Conservation (phyloP, 75 land plant species). For the Cryptomeria japonica region DNA sequence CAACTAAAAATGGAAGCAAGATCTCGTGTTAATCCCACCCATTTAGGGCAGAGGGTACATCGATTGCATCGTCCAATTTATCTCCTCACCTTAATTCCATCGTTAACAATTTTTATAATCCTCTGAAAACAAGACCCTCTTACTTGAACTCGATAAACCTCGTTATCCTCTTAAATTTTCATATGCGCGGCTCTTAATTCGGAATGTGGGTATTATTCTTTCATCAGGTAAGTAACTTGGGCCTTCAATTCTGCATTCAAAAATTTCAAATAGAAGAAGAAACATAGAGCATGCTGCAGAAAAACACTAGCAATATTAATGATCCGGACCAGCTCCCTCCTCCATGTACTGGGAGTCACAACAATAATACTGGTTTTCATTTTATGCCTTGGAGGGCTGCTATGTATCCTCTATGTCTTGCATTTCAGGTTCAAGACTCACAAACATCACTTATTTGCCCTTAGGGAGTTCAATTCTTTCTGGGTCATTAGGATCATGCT, state of each 20-base stretch:
- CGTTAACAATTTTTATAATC: neutral
- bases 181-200: neutral
- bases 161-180: neutral
- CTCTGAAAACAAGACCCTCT: neutral
- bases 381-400: slow-evolving; percentile 24
- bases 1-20: slow-evolving; percentile 3
- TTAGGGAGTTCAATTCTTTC: slow-evolving; percentile 40
- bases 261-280: neutral
- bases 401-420: slow-evolving; percentile 31
- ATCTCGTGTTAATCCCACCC: neutral
- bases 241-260: neutral
- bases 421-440: slow-evolving; percentile 37
- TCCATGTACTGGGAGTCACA: slow-evolving; percentile 28
- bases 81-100: neutral
- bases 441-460: slow-evolving; percentile 9
- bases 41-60: neutral
- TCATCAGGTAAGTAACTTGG: slow-evolving; percentile 1
- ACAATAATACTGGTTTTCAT: slow-evolving; percentile 26
- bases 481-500: slow-evolving; percentile 55
- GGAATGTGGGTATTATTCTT: neutral
- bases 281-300: slow-evolving; percentile 4
- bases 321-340: slow-evolving; percentile 34
- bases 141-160: neutral
- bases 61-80: neutral
- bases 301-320: slow-evolving; percentile 18